These are phyloP conservation scores for Sinapis alba DNA, from an alignment of 441 rosid genomes.

Conservation along the genomic window DNA sequence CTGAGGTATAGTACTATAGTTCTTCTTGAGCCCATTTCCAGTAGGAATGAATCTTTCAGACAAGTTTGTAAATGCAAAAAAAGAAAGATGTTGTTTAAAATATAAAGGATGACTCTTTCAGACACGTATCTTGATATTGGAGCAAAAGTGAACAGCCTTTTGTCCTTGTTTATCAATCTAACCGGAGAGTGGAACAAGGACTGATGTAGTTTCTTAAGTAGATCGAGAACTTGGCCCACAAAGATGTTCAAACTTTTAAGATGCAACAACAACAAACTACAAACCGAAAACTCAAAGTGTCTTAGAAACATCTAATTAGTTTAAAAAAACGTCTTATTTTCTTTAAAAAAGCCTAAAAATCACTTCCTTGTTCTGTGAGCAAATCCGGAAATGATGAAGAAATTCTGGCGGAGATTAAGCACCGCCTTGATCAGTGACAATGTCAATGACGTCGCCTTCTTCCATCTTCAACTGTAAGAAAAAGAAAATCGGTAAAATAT, in stretches of 20 bases:
- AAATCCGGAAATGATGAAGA: neutral
- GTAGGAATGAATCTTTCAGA: neutral
- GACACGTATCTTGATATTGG: neutral
- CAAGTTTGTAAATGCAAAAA: neutral
- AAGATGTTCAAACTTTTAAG: neutral
- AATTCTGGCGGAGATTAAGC: slow-evolving; percentile 22
- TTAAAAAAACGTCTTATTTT: too few relatives aligned
- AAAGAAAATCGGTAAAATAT: neutral
- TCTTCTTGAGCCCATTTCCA: neutral
- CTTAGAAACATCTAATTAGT: too few relatives aligned
- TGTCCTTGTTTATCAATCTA: neutral
- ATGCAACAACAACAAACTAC: neutral
- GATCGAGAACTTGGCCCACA: neutral
- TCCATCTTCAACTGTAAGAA: slow-evolving; percentile 24
- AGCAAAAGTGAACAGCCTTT: neutral
- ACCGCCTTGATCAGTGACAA: slow-evolving; percentile 7
- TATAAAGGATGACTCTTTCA: neutral
- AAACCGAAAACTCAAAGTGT: neutral
- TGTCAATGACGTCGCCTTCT: slow-evolving; percentile 17
- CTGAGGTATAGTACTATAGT: slow-evolving; percentile 58
- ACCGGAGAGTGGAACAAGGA: slow-evolving; percentile 11
- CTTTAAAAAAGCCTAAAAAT: too few relatives aligned
- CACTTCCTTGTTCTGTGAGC: too few relatives aligned
- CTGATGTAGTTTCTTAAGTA: neutral
- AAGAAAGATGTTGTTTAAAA: neutral